phyloP scores from a whole-genome alignment of 345 rosid species.

The Citrus inodora region DNA sequence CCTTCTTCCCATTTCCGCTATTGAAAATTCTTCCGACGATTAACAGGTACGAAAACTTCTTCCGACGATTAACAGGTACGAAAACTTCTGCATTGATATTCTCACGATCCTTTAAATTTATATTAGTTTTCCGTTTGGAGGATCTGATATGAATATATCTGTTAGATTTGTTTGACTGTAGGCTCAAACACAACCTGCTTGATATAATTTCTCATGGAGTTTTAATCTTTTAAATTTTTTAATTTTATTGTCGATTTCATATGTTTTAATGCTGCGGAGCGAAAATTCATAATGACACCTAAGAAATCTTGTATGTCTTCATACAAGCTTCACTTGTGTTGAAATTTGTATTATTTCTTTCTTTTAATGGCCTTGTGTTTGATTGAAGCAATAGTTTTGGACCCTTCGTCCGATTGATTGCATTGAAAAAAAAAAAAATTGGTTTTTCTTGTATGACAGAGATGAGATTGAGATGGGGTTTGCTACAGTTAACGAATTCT shows the following conservation, averaged over 20 bases:
- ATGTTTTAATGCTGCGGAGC: not conserved
- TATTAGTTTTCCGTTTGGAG: not conserved
- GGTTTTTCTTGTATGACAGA: too few relatives aligned
- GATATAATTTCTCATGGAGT: not conserved
- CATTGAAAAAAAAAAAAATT: not conserved
- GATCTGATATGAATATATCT: not conserved
- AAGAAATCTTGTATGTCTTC: too few relatives aligned
- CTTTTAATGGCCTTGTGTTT: not conserved
- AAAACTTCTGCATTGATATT: not conserved
- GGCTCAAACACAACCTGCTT: not conserved
- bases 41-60: not conserved
- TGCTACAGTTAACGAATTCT: not conserved
- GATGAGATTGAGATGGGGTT: not conserved
- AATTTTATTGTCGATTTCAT: not conserved
- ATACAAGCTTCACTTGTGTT: not conserved
- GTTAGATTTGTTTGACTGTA: not conserved
- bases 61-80: not conserved
- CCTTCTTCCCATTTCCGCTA: too few relatives aligned
- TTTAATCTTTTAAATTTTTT: not conserved
- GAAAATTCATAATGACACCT: not conserved
- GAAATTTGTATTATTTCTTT: not conserved
- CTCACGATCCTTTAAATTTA: not conserved
- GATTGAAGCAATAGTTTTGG: not conserved
- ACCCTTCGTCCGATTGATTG: not conserved
- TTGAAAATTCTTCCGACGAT: not conserved